phyloP scores from a whole-genome alignment of 2,329 filamentous ascomycete species.

The Penicillium sclerotiorum region DNA sequence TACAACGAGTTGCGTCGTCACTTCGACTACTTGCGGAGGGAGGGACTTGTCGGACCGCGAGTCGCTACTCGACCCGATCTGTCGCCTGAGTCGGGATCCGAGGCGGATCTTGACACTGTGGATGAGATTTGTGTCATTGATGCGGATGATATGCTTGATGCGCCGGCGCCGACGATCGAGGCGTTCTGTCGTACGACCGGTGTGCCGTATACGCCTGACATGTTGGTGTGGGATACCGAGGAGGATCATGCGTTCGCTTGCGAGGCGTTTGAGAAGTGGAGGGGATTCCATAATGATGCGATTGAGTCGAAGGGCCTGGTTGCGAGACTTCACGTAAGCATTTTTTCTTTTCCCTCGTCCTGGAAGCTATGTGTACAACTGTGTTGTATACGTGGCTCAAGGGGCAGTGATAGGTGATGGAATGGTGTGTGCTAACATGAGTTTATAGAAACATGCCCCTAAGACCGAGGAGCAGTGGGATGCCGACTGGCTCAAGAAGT shows the following conservation, averaged over 20 bases:
- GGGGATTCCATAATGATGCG: slow-evolving; percentile 93
- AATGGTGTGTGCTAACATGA: slow-evolving; percentile 7
- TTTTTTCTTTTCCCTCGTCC: neutral
- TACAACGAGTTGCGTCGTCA: slow-evolving; percentile 84
- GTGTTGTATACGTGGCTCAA: neutral
- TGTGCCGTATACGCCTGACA: slow-evolving; percentile 71
- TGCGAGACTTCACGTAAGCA: slow-evolving; percentile 53
- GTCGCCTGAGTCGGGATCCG: slow-evolving; percentile 31
- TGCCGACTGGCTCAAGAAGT: slow-evolving; percentile 63
- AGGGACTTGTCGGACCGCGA: slow-evolving; percentile 70
- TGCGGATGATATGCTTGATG: slow-evolving; percentile 89
- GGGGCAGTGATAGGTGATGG: neutral
- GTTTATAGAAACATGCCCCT: slow-evolving; percentile 22
- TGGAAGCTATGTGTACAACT: neutral
- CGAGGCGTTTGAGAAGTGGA: slow-evolving; percentile 91
- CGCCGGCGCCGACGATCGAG: slow-evolving; percentile 73
- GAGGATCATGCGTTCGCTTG: slow-evolving; percentile 70
- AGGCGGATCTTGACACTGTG: slow-evolving; percentile 25
- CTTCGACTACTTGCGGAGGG: slow-evolving; percentile 78
- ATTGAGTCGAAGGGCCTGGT: slow-evolving; percentile 78
- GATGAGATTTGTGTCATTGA: slow-evolving; percentile 83
- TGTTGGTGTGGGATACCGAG: slow-evolving; percentile 83
- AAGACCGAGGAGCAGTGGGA: slow-evolving; percentile 59
- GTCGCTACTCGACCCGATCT: slow-evolving; percentile 50
- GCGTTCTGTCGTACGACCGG: slow-evolving; percentile 82